phyloP scores from a whole-genome alignment of 192 early-diverging fungal species.

The Irineochytrium annulatum region DNA sequence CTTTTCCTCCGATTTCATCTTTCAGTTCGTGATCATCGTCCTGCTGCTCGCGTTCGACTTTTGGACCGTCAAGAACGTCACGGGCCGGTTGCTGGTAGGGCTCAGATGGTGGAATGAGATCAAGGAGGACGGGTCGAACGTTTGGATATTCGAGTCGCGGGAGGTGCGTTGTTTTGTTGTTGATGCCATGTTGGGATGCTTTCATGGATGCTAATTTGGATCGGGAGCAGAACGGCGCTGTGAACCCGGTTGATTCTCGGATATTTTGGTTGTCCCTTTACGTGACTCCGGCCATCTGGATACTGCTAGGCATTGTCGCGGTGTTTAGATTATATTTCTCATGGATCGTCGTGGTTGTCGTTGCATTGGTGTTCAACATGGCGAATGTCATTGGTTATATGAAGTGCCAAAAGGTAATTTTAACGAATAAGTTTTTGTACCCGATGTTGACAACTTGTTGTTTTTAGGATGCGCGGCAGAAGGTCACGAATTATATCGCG shows the following conservation, averaged over 20 bases:
- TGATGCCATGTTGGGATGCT: no score
- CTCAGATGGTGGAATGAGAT: constrained; percentile 99
- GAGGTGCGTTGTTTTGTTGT: constrained; percentile 62
- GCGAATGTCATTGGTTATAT: constrained; percentile 95
- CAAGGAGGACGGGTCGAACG: constrained; percentile 87
- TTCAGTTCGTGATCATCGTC: constrained; percentile 88
- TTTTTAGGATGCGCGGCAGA: constrained; percentile 4
- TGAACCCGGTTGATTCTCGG: constrained; percentile 84
- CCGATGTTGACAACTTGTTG: no score
- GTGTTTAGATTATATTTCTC: constrained; percentile 69
- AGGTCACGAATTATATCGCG: constrained; percentile 1
- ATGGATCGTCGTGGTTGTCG: constrained; percentile 83
- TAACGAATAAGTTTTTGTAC: no score
- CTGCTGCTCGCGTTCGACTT: constrained; percentile 95
- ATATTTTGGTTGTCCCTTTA: constrained; percentile 95
- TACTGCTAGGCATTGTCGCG: constrained; percentile 70
- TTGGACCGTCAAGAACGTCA: constrained; percentile 99
- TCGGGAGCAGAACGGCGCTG: constrained; percentile 51
- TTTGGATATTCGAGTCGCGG: constrained; percentile 94
- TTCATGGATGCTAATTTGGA: constrained; percentile 9
- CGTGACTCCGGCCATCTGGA: constrained; percentile 78
- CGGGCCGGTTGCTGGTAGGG: constrained; percentile 92
- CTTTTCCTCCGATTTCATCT: constrained; percentile 79
- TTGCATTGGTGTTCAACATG: constrained; percentile 79
- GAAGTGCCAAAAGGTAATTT: constrained; percentile 90